A percentile compares a stretch with the other conserved stretches of the same genome.
These are phyloP conservation scores for Mrakia hoshinonis DNA, from an alignment of 768 basidiomycete genomes.

Conservation along the genomic window DNA sequence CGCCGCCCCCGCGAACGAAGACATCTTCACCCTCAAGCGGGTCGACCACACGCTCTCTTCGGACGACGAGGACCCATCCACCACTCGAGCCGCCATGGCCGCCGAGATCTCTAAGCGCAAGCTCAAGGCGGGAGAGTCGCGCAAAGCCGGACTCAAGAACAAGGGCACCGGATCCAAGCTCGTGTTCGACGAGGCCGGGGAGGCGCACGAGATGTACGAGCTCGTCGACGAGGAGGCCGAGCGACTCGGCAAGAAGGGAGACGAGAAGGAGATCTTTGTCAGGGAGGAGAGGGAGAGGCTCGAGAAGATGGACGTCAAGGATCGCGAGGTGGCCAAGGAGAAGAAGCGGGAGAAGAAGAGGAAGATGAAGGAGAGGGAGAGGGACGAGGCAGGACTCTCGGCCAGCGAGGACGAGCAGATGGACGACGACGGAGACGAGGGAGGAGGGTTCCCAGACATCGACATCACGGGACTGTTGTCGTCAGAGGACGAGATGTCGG, in stretches of 20 bases:
- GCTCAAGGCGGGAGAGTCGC: conserved; percentile 61
- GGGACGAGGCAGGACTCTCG: conserved; percentile 43
- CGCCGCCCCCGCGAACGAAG: conserved; percentile 46
- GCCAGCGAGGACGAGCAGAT: background rate
- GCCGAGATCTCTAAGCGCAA: conserved; percentile 70
- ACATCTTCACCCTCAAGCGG: conserved; percentile 92
- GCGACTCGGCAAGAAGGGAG: conserved; percentile 50
- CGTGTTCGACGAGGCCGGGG: conserved; percentile 82
- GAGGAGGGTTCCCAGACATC: conserved; percentile 36
- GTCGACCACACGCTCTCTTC: conserved; percentile 62
- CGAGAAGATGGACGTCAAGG: conserved; percentile 58
- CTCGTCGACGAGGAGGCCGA: conserved; percentile 62
- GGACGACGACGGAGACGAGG: conserved; percentile 37
- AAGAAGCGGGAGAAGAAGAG: conserved; percentile 87
- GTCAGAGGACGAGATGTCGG: conserved; percentile 46
- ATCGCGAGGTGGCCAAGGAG: conserved; percentile 74
- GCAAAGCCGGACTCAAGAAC: conserved; percentile 58
- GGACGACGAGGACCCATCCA: conserved; percentile 33
- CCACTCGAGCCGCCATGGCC: conserved; percentile 33
- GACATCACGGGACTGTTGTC: conserved; percentile 27
- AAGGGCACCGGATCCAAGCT: conserved; percentile 61
- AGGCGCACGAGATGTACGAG: conserved; percentile 72
- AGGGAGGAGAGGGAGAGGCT: conserved; percentile 66
- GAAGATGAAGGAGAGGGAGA: conserved; percentile 74
- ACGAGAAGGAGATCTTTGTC: conserved; percentile 62